Base-by-base conservation (phyloP, 2,329 filamentous ascomycete species). In the Fusarium pseudocircinatum region DNA sequence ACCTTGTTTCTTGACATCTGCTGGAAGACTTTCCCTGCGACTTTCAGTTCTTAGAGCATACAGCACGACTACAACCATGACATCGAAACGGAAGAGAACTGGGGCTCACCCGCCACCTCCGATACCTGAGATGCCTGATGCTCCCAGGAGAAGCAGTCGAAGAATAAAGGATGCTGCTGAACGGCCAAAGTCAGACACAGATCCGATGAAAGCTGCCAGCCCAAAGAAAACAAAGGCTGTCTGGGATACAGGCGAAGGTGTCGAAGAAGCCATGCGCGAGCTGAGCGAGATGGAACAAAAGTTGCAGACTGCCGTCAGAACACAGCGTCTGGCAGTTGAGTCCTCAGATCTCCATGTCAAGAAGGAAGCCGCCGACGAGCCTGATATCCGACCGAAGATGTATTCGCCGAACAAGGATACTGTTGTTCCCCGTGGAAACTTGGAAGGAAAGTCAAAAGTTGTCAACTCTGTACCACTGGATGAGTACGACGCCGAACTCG, bases 241-340 rank as follows among this genome's bases (percentile, higher is more conserved):
- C 28, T 72, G 60, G 72, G 60, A 58, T 6, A 60, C 70, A 6
- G 73, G 63, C 43, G 69, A 76, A 34, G 75, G 78, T 4, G 80
- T 86, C 11, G 77, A 84, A 14, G 70, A 80, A 7, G 85, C 85
- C 24, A 82, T 86, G 67, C 81, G 82, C n/a, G 81, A 82, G n/a
- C 79, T 88, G 32, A 83, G 81, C 10, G 81, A 85, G 71, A 88
- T 88, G 85, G 87, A 88, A 50, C 78, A 83, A 22, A 80, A 81
- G n/a, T 76, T 89, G 6, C 82, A 83, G 34, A 80, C 79, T 9
- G 82, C 81, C 11, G 83, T 84, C 15, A 85, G 85, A 63, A 81
- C 78, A 28, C 86, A 88, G 68, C 85, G 87, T 40, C 74, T 84
- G 0, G 84, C 84, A n/a, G 70, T 89, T 6, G 82, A 86, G 65